Evolutionary conservation across 352 stramenopile species (phyloP).

Genomic region (Pythium phragmiticola): DNA sequence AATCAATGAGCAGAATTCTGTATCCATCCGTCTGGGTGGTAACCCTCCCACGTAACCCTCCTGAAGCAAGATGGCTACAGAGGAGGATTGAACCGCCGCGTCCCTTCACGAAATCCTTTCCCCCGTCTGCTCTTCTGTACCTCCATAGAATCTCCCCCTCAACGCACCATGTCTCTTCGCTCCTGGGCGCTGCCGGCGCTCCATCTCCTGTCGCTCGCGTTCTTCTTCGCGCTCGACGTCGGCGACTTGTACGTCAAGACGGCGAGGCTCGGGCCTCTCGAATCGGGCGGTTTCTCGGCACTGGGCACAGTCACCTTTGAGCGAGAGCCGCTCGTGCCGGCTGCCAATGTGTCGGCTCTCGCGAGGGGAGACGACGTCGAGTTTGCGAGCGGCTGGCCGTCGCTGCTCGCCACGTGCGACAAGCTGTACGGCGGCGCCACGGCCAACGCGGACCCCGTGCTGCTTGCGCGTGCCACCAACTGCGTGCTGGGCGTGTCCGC

Average conservation of each 20-base stretch:
- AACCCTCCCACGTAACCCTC: too few relatives aligned
- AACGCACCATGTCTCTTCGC: not conserved
- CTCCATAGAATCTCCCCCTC: too few relatives aligned
- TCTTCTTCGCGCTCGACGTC: slow-evolving; percentile 38
- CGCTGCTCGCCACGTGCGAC: slow-evolving; percentile 34
- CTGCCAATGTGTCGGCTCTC: slow-evolving; percentile 21
- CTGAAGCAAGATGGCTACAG: too few relatives aligned
- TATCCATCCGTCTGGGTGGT: too few relatives aligned
- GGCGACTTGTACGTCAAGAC: slow-evolving; percentile 36
- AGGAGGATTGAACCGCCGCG: too few relatives aligned
- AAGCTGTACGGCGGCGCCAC: slow-evolving; percentile 15
- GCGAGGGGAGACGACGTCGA: slow-evolving; percentile 22
- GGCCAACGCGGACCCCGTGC: slow-evolving; percentile 11
- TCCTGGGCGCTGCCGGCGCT: slow-evolving; percentile 23
- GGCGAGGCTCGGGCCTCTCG: slow-evolving; percentile 30
- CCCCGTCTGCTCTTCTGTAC: too few relatives aligned
- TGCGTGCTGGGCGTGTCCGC: slow-evolving; percentile 26
- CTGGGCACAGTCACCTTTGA: slow-evolving; percentile 10
- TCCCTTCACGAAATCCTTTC: too few relatives aligned
- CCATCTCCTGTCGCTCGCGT: slow-evolving; percentile 25
- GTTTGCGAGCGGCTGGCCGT: slow-evolving; percentile 29
- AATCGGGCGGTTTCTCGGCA: slow-evolving; percentile 29
- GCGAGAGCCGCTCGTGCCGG: slow-evolving; percentile 16
- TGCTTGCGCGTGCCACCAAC: slow-evolving; percentile 22
- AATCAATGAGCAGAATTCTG: too few relatives aligned